Evolutionary conservation across 2,329 filamentous ascomycete genomes (phyloP).

Genomic region (Aspergillus neotritici): DNA sequence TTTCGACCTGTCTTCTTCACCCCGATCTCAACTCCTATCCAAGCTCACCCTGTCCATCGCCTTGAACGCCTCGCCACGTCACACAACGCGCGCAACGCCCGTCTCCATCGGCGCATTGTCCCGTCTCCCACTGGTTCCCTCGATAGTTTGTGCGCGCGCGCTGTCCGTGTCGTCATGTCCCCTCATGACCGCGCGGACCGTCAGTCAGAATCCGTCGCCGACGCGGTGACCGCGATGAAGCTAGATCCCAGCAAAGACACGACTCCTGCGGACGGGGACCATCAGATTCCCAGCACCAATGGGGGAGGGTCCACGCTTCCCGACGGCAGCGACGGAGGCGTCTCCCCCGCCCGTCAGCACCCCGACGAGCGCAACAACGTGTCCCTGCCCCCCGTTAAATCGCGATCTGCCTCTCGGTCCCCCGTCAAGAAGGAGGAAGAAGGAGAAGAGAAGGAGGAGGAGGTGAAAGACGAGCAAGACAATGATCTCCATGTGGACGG

Average conservation of each 20-base stretch:
- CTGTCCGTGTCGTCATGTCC: slow-evolving; percentile 39
- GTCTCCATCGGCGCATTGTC: slow-evolving; percentile 8
- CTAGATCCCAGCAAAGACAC: slow-evolving; percentile 23
- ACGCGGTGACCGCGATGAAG: slow-evolving; percentile 35
- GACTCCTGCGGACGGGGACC: slow-evolving; percentile 13
- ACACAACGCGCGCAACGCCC: too few relatives aligned
- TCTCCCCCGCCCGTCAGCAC: slow-evolving; percentile 15
- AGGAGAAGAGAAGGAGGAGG: slow-evolving; percentile 17
- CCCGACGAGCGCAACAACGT: slow-evolving; percentile 12
- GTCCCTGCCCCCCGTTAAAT: slow-evolving; percentile 18
- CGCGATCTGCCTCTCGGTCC: slow-evolving; percentile 19
- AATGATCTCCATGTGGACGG: slow-evolving; percentile 10
- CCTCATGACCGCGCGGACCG: slow-evolving; percentile 38
- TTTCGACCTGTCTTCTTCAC: slow-evolving; percentile 2
- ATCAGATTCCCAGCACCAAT: slow-evolving; percentile 10
- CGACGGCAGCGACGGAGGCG: slow-evolving; percentile 12
- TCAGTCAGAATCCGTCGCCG: slow-evolving; percentile 29
- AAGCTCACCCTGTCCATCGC: slow-evolving; percentile 2
- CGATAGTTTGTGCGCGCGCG: slow-evolving; percentile 17
- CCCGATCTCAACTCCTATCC: not conserved
- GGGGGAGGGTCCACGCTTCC: slow-evolving; percentile 19
- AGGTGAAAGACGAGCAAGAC: slow-evolving; percentile 23
- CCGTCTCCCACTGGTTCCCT: slow-evolving; percentile 9
- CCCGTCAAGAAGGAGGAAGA: slow-evolving; percentile 28
- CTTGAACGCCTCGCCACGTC: not conserved